These are phyloP conservation scores for Phytophthora ohioensis DNA, from an alignment of 352 stramenopile species.

Conservation along the genomic window DNA sequence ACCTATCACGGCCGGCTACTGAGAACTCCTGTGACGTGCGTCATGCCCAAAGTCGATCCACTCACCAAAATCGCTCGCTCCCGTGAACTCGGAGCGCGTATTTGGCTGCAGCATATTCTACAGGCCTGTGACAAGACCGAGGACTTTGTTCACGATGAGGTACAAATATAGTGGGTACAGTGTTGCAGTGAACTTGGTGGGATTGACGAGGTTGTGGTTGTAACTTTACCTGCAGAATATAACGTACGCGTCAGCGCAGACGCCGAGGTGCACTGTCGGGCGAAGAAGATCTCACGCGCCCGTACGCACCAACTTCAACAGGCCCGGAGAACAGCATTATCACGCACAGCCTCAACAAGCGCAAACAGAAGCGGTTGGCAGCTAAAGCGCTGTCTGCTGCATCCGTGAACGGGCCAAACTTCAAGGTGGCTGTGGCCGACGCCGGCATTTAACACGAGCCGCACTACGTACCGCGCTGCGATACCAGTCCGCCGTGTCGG, in stretches of 20 bases:
- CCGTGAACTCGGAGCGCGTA: slow-evolving; percentile 93
- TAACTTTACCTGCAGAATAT: slow-evolving; percentile 60
- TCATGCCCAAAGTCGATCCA: slow-evolving; percentile 96
- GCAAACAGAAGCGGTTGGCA: slow-evolving; percentile 62
- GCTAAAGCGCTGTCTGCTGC: slow-evolving; percentile 48
- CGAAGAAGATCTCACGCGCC: slow-evolving; percentile 38
- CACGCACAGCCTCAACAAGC: slow-evolving; percentile 65
- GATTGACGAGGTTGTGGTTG: slow-evolving; percentile 3
- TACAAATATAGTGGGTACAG: slow-evolving; percentile 20
- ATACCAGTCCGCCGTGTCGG: slow-evolving; percentile 34
- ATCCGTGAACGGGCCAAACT: slow-evolving; percentile 34
- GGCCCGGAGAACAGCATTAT: slow-evolving; percentile 59
- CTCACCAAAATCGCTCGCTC: slow-evolving; percentile 93
- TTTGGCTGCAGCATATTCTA: slow-evolving; percentile 97
- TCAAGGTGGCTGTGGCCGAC: slow-evolving; percentile 46
- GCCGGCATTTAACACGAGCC: slow-evolving; percentile 35
- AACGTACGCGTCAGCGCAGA: slow-evolving; percentile 73
- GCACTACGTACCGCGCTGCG: slow-evolving; percentile 48
- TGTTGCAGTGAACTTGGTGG: neutral
- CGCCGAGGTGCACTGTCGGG: slow-evolving; percentile 55
- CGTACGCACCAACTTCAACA: slow-evolving; percentile 11
- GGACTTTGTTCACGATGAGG: slow-evolving; percentile 76
- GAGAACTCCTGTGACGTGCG: slow-evolving; percentile 94
- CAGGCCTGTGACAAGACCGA: slow-evolving; percentile 92
- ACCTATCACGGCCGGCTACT: slow-evolving; percentile 96